A percentile compares a stretch with the other conserved stretches of the same genome.
These are phyloP conservation scores for Myotisia sp. DNA, from an alignment of 2,329 filamentous ascomycete species.

Conservation along the genomic window DNA sequence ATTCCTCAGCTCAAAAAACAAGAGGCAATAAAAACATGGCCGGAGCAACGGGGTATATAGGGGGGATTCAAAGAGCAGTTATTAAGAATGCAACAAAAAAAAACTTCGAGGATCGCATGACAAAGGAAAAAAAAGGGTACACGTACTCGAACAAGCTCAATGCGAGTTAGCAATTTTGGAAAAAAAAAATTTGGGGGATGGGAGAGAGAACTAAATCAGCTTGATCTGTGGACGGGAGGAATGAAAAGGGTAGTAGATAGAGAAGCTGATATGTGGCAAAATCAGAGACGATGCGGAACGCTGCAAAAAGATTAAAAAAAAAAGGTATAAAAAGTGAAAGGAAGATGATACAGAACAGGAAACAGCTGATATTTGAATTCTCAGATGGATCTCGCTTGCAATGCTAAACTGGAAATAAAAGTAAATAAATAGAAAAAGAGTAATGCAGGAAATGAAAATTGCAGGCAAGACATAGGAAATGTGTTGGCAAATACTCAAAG, in stretches of 20 bases:
- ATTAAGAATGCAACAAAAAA: constrained; percentile 6
- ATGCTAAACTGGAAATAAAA: constrained; percentile 29
- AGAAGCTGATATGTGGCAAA: constrained; percentile 2
- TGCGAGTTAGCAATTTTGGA: too few species aligned
- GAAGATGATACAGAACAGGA: constrained; percentile 4
- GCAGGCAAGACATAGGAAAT: constrained; percentile 19
- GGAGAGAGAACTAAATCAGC: constrained; percentile 15
- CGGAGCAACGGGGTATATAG: constrained; percentile 11
- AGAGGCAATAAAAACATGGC: constrained; percentile 5
- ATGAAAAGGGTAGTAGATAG: constrained; percentile 1
- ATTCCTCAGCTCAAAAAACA: not conserved
- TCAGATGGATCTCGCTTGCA: constrained; percentile 32
- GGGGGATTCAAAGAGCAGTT: constrained; percentile 8
- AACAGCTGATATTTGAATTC: constrained; percentile 8
- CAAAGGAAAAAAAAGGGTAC: not conserved
- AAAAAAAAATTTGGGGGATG: constrained; percentile 26
- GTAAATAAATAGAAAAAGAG: constrained; percentile 8
- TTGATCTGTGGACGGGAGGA: constrained; percentile 5
- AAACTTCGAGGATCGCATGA: constrained; percentile 4
- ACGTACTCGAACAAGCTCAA: constrained; percentile 8
- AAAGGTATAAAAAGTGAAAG: constrained; percentile 15
- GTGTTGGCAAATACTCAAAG: constrained; percentile 9
- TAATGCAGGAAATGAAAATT: constrained; percentile 15
- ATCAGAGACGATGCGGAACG: constrained; percentile 10
- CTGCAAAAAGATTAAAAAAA: constrained; percentile 14